Evolutionary conservation across 768 basidiomycete species (phyloP), one percentile per base, ranked within the genome.

Genomic region (Lyophyllum decastes): DNA sequence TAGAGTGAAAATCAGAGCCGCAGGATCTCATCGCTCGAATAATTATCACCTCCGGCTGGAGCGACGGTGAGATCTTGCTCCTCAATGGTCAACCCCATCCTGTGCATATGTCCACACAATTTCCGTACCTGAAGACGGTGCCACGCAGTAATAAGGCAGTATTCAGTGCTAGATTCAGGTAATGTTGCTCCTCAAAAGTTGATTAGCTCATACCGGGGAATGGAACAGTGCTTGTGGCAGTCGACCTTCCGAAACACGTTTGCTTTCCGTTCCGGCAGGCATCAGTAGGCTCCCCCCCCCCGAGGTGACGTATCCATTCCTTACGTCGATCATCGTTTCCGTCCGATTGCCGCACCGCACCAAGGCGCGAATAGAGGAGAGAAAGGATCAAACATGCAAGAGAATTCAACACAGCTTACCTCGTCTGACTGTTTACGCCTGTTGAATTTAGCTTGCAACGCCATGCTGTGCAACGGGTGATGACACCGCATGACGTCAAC

Each of bases 371-470:
- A 22, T 22, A 26, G 49, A 38, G 24, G 19, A 21, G 35, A 16
- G 6, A 8, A 51, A 17, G 22, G 49, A 51, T 51, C 35, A 45
- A 48, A 49, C 27, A 49, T n/a, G 5, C 46, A 41, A n/a, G 17
- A n/a, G 22, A 10, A 45, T 25, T 24, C 22, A 19, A 25, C 48
- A 49, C 27, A 30, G 48, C 48, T 6, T 49, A 4, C 33, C 7
- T 33, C 14, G 46, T 27, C 19, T 38, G 10, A 26, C 4, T 59
- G 35, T 59, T 59, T 52, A 41, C 38, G 14, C 25, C 7, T 59
- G 33, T 59, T 59, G 41, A 33, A 54, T 54, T 45, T 30, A 33
- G 58, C 40, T 30, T 35, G 48, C 53, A 52, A 54, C 47, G 22
- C 40, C 52, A 34, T 57, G 49, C 54, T 55, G 54, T 55, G 54